Base-by-base conservation (phyloP, 768 basidiomycete genomes). In the Xerocomellus intermedius region DNA sequence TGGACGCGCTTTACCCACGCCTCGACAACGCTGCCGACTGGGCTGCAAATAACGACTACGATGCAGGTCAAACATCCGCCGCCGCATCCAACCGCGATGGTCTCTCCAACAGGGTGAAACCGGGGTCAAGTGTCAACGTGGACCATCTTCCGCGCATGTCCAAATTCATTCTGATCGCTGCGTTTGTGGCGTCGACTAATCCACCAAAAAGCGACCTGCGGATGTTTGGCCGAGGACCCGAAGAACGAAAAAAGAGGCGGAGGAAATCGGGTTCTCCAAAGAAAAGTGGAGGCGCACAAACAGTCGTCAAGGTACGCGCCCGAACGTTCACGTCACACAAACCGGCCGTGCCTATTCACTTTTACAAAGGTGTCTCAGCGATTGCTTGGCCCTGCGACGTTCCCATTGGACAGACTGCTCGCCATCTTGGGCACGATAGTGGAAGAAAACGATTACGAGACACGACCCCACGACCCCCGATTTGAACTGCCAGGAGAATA, bases 101-200 rank as follows among this genome's bases (percentile, higher is more conserved):
- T 9, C 38, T 21, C 19, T 32, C 36, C 17, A 48, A 39, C 33
- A 54, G 5, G n/a, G 50, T 12, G 32, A 62, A 45, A 63, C 50
- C 32, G 42, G 50, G 21, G 8, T 32, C 56, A 4, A 33, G n/a
- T 28, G 48, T 62, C 42, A 65, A 62, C 26, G 64, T 75, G 16
- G 66, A 67, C 5, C 69, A 74, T 19, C 74, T 88, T 35, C 85
- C 87, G 2, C 79, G 81, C 5, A 82, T 89, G 77, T 83, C 84
- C 21, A 88, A 87, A 63, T 93, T 84, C 62, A 76, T 94, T 22
- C 72, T 94, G 5, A 69, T 94, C 4, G 87, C 90, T 0, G 82
- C 86, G 1, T 96, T 86, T 64, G 71, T 94, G 38, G 91, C 92
- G 6, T 91, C 91, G 39, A 88, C 86, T 39, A 97, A 96, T 64